Evolutionary conservation across 352 stramenopile genomes (phyloP), one percentile per base, ranked within the genome.

Genomic region (Phytopythium kandeliae): DNA sequence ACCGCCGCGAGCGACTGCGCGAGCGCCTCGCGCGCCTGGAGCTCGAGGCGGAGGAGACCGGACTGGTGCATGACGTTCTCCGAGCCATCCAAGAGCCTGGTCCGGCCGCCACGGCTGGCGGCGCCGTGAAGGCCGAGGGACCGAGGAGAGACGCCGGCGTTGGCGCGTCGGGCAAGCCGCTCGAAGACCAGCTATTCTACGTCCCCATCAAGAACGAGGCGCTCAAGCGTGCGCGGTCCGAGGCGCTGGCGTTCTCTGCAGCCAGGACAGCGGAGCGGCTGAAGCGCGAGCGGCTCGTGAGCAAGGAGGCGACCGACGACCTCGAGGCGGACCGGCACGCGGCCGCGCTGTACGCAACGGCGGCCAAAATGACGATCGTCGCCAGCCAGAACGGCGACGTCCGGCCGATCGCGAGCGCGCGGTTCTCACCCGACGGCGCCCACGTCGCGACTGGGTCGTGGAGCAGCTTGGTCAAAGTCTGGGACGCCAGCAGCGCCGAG

Each of bases 351-450:
- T 98, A 97, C 63, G 67, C 83, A 31, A 84, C 78, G 6, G 60
- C 73, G 11, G 44, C 75, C 25, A 78, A 79, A 49, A 87, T 97
- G 63, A 74, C 76, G 7, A 86, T 98, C 49, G 67, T 97, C 45
- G 87, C 85, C 36, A 98, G 92, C 60, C 96, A 99, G 57, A 97
- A 98, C 60, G 96, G 85, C 28, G 96, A 98, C 65, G 83, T 92
- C 22, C 71, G 96, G 22, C 90, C 93, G 15, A 63, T 98, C 9
- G 81, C 89, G n/a, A 69, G 55, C 33, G 78, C 93, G 22, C 55
- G 71, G 31, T 93, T 74, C 60, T 79, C 83, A 0, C 54, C 55
- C 15, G 78, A 95, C 58, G 73, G 71, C 12, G 65, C 65, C 30
- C 64, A 84, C 49, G 63, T 94, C 6, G 81, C 86, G 8, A 98